A percentile compares a stretch with the other conserved stretches of the same genome.
These are phyloP conservation scores for Mortierella polycephala DNA, from an alignment of 371 early-diverging fungal genomes.

Conservation along the genomic window DNA sequence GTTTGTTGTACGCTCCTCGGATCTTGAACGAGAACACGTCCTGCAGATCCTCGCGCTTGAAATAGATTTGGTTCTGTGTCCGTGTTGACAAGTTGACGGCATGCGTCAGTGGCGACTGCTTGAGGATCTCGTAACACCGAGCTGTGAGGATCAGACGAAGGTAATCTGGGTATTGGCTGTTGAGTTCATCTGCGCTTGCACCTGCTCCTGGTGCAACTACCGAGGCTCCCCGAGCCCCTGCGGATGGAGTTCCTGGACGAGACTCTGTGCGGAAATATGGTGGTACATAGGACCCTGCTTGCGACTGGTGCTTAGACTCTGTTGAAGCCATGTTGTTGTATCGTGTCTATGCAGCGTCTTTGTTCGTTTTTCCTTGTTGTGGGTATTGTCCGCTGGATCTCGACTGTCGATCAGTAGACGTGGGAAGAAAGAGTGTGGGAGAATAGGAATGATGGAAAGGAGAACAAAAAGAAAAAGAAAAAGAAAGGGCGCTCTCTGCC, in stretches of 20 bases:
- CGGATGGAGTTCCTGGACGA: conserved; percentile 10
- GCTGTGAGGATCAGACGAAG: conserved; percentile 90
- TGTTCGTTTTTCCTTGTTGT: too few species aligned
- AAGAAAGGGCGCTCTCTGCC: too few species aligned
- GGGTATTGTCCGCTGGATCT: too few species aligned
- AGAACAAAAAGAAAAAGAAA: too few species aligned
- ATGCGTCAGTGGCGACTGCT: conserved; percentile 89
- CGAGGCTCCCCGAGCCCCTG: not conserved
- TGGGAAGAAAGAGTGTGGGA: too few species aligned
- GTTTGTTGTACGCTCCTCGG: conserved; percentile 95
- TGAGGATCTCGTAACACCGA: conserved; percentile 89
- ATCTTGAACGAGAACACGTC: conserved; percentile 98
- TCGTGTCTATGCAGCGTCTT: too few species aligned
- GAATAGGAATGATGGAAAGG: too few species aligned
- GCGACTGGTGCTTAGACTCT: too few species aligned
- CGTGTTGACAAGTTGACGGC: conserved; percentile 86
- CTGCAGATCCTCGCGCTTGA: conserved; percentile 97
- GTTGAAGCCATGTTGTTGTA: too few species aligned
- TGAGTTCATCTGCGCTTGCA: not conserved
- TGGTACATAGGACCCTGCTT: conserved; percentile 7
- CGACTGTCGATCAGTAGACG: too few species aligned
- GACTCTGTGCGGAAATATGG: conserved; percentile 16
- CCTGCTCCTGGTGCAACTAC: too few species aligned
- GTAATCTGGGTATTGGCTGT: conserved; percentile 77
- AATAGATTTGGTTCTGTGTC: conserved; percentile 69